These are phyloP conservation scores for Podospora comata DNA, from an alignment of 495 filamentous ascomycete genomes.

Conservation along the genomic window DNA sequence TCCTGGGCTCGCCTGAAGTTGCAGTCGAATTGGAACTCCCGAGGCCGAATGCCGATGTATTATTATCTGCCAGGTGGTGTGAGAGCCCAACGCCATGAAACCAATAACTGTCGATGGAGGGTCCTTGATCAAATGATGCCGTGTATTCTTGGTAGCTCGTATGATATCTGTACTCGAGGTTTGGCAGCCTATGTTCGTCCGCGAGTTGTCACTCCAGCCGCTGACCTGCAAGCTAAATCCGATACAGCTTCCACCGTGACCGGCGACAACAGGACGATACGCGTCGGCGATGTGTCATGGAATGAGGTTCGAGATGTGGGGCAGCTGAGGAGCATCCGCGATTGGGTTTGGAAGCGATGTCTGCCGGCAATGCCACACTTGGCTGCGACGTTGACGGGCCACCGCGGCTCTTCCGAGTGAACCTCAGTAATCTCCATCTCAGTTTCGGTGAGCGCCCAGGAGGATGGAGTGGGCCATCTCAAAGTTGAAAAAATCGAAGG, in stretches of 20 bases:
- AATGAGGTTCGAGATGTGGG: neutral
- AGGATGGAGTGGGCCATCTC: neutral
- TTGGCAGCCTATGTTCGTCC: too few relatives aligned
- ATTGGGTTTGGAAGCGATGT: slow-evolving; percentile 1
- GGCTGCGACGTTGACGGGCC: neutral
- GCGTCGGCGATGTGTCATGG: neutral
- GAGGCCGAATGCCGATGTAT: neutral
- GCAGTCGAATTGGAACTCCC: neutral
- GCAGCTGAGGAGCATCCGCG: neutral
- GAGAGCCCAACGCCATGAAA: neutral
- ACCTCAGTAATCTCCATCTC: neutral
- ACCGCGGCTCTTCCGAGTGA: neutral
- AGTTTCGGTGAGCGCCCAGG: neutral
- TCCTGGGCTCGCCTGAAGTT: neutral
- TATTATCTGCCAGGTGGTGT: neutral
- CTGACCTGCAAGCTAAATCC: neutral
- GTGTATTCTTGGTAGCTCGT: too few relatives aligned
- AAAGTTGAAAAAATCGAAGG: neutral
- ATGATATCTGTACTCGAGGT: too few relatives aligned
- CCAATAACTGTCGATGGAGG: neutral
- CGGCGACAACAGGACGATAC: neutral
- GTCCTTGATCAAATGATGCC: neutral
- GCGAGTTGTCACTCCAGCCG: neutral
- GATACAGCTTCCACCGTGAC: neutral
- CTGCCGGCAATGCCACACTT: slow-evolving; percentile 1